Percentiles rank a stretch among this genome's conserved stretches.
Evolutionary conservation across 371 early-diverging fungal species (phyloP).

Genomic region (Batkoa obscura): DNA sequence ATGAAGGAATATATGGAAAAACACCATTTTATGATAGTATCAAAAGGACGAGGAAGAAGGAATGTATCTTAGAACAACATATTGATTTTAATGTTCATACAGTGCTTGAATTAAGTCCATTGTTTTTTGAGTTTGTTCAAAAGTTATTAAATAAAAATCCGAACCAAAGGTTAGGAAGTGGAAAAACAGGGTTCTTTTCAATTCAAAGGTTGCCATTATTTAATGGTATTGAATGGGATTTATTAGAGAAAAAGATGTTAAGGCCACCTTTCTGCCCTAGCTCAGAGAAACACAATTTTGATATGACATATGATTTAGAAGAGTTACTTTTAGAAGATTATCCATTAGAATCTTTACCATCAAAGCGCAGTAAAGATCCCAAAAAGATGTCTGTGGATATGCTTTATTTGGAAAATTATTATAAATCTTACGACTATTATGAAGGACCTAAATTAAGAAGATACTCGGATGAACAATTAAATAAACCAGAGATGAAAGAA

Average conservation of each 20-base stretch:
- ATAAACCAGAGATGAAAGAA: too few species aligned
- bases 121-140: too few species aligned
- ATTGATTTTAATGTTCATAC: background rate
- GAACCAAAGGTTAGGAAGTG: conserved; percentile 8
- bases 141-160: conserved; percentile 5
- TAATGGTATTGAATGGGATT: conserved; percentile 14
- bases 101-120: background rate
- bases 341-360: conserved; percentile 39
- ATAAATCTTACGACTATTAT: conserved; percentile 9
- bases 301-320: conserved; percentile 87
- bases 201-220: conserved; percentile 14
- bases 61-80: background rate
- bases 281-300: conserved; percentile 64
- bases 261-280: conserved; percentile 18
- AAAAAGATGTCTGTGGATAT: conserved; percentile 11
- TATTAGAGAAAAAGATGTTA: conserved; percentile 15
- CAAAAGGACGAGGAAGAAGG: background rate
- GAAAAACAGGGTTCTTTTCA: conserved; percentile 7
- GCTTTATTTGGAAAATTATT: conserved; percentile 12
- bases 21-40: background rate
- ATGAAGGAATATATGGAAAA: conserved; percentile 38
- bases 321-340: conserved; percentile 85
- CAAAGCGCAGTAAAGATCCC: conserved; percentile 10
- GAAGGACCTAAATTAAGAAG: background rate
- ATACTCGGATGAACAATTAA: too few species aligned